These are phyloP conservation scores for Kazachstania viticola DNA, from an alignment of 805 yeast species.

Conservation along the genomic window DNA sequence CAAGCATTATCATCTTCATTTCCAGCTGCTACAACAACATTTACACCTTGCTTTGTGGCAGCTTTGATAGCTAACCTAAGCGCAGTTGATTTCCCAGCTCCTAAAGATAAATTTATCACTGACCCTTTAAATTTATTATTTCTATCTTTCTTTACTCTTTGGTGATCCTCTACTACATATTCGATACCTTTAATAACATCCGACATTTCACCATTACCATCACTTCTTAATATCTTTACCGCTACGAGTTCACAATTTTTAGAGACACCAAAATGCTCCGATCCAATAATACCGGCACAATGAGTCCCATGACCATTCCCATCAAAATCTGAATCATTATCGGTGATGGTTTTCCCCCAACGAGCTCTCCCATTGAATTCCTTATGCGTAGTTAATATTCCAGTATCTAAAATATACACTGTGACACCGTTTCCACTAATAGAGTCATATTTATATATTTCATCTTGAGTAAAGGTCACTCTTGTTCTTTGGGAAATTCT, in stretches of 20 bases:
- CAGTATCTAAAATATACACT: conserved; percentile 77
- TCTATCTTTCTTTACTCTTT: conserved; percentile 37
- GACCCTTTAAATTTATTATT: conserved; percentile 59
- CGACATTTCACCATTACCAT: conserved; percentile 72
- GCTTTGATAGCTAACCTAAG: conserved; percentile 79
- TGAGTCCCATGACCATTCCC: conserved; percentile 93
- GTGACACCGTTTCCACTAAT: conserved; percentile 67
- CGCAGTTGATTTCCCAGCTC: conserved; percentile 83
- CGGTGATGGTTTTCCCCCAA: conserved; percentile 49
- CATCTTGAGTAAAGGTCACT: conserved; percentile 52
- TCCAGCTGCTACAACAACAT: conserved; percentile 93
- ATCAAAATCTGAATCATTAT: conserved; percentile 51
- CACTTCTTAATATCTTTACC: conserved; percentile 67
- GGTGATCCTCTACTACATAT: conserved; percentile 64
- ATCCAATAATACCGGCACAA: conserved; percentile 89
- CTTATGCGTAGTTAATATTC: conserved; percentile 46
- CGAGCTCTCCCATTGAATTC: conserved; percentile 54
- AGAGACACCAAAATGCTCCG: conserved; percentile 68
- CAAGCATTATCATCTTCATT: conserved; percentile 89
- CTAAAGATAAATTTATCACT: conserved; percentile 83
- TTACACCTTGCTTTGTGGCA: conserved; percentile 75
- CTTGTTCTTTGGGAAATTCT: conserved; percentile 74
- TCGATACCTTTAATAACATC: conserved; percentile 77
- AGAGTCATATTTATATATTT: conserved; percentile 56
- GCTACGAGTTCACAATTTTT: conserved; percentile 68